Base-by-base conservation (phyloP, 441 rosid species). In the Kokia cookei region DNA sequence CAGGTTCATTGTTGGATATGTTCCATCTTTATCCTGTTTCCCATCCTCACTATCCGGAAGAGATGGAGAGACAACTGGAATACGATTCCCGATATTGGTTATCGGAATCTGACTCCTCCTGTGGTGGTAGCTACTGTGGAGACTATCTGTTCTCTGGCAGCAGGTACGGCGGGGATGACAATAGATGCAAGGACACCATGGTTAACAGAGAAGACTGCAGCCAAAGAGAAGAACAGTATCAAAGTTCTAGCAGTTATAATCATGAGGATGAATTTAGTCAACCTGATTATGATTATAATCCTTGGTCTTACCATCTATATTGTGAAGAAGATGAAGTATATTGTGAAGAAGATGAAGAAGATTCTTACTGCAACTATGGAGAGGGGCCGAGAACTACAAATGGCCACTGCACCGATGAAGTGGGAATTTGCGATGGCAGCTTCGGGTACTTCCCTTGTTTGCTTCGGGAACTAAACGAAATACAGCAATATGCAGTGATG, bases 381-480 rank as follows among this genome's bases (percentile, higher is more conserved):
- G 58, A 54, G 53, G 80, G 72, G 42, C 74, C 14, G 9, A 29
- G 55, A 53, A 43, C 42, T 43, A 12, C 57, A 2, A 8, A 62
- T 17, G 63, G 63, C 63, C 65, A 61, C 59, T 13, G 54, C 58
- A 43, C 11, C 9, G 79, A 82, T 50, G 84, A 69, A 40, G 11
- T 72, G 32, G 80, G 68, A 22, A n/a, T 75, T 53, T 79, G 70
- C 26, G 80, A 79, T 65, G 72, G 81, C 19, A 73, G 79, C 73
- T 79, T 85, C 5, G 78, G 84, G 78, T 73, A 83, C 73, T 82
- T 82, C 81, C 87, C 82, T 27, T 80, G 84, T 78, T 27, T 80
- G 83, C 47, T 17, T 11, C 73, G 32, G 27, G 54, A 65, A 15
- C 55, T 17, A 45, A 47, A 17, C 10, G 24, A 17, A 19, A 12